phyloP scores from a whole-genome alignment of 768 basidiomycete genomes.

The Leucosporidium scottii region DNA sequence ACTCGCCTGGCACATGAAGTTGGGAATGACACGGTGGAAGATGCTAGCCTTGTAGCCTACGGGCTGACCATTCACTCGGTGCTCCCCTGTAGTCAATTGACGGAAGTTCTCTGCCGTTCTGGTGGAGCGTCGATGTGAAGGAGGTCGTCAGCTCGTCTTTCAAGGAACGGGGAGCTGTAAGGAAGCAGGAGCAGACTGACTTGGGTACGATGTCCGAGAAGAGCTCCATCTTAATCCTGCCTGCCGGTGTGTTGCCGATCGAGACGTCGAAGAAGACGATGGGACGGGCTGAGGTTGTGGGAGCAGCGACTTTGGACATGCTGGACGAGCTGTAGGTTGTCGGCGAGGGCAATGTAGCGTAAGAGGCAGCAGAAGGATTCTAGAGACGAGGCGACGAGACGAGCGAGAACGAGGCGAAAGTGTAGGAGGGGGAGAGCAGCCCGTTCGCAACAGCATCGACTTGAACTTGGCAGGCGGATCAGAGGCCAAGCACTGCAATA shows the following conservation, averaged over 20 bases:
- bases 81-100: slow-evolving; percentile 96
- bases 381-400: not conserved
- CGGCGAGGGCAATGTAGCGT: not conserved
- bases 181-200: slow-evolving; percentile 44
- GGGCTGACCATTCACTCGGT: slow-evolving; percentile 52
- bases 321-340: not conserved
- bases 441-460: not conserved
- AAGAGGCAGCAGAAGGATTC: not conserved
- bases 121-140: not conserved
- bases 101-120: slow-evolving; percentile 98
- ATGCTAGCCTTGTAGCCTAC: slow-evolving; percentile 35
- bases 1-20: slow-evolving; percentile 56
- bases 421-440: not conserved
- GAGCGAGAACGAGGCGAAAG: not conserved
- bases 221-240: slow-evolving; percentile 92
- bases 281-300: slow-evolving; percentile 50
- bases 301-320: not conserved
- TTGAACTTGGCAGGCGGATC: not conserved
- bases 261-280: slow-evolving; percentile 95
- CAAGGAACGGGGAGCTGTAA: not conserved
- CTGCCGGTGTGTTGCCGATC: slow-evolving; percentile 93
- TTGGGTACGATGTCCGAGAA: slow-evolving; percentile 94
- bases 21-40: slow-evolving; percentile 38
- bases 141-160: not conserved
- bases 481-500: not conserved